Evolutionary conservation across 176 grass and related monocot genomes (phyloP), one percentile per base, ranked within the genome.

Genomic region (Lolium perenne): DNA sequence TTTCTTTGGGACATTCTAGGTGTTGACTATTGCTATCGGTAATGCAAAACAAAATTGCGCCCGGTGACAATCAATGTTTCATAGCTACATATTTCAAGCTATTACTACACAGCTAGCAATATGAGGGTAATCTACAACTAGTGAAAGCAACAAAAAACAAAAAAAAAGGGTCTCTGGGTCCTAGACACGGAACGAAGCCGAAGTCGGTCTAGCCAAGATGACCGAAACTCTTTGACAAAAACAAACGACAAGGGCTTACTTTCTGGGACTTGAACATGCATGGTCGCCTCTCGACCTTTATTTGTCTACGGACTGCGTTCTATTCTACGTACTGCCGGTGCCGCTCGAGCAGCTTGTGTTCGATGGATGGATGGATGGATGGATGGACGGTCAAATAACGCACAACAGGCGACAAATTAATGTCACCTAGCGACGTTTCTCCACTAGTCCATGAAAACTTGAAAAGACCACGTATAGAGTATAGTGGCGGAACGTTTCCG

Each of bases 321-420:
- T 70, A 70, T 41, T 70, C 66, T 70, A 65, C 62, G 62, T 32
- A 29, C 26, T 29, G 18, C 68, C 58, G 58, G 58, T 61, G 58
- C 58, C 58, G 58, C 70, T 21, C 18, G 11, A 72, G 69, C 41
- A 23, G n/a, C n/a, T 29, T 29, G 26, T 29, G 26, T 29, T 29
- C 26, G 26, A 29, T 29, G 0, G 26, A 29, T 29, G 26, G 26
- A 29, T 29, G 26, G 26, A 29, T 29, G 26, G 26, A 29, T 29
- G 26, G 26, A 29, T 29, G 26, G 26, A 29, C 63, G 45, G 71
- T 74, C 71, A 51, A 74, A 74, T 48, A 29, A 75, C 22, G 23
- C 38, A 71, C 68, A 12, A 18, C 16, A 51, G 71, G 15, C 71
- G 13, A 74, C 12, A 51, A 51, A 51, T 43, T 26, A 16, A 25